Evolutionary conservation across 805 yeast species (phyloP), one percentile per base, ranked within the genome.

Genomic region (Maudiozyma serrabonitensis): DNA sequence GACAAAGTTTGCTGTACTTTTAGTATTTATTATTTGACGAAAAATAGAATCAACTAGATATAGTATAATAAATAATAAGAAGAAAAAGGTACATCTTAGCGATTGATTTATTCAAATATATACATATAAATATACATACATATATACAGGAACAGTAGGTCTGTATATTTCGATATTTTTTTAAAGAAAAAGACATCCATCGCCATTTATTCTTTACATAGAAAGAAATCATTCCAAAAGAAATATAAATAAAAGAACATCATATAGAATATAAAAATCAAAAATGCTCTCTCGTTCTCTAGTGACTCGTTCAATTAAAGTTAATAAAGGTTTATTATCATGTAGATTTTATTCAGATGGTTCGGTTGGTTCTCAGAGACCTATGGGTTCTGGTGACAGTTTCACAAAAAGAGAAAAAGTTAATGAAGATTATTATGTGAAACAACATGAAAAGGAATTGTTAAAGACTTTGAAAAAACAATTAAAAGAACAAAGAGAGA

Each of bases 331-430:
- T 19, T 13, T 45, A 15, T 18, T 43, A 18, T 15, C 25, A 8
- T 19, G 45, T 8, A 64, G 74, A 60, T 46, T 57, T 47, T 66
- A 68, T 60, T 55, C 79, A 50, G 87, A 76, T 58, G 85, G 85
- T 49, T 74, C 82, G 56, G 74, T 82, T 46, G 85, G 85, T 54
- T 69, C 81, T 41, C 73, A 78, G 53, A 77, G 85, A 61, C 59
- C 59, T 3, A 68, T 76, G 46, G 48, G 45, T 12, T 37, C 75
- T 46, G 71, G 74, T 43, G 87, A 83, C 61, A 72, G 82, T 52
- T 84, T 84, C 72, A 73, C 78, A 60, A 87, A 89, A 68, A 89
- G 95, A 69, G 99, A 93, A 76, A 84, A 79, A 72, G 96, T 96
- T 55, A 82, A 82, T 66, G 99, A 91, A 75, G 88, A 84, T 67